Evolutionary conservation across 1,284 basidiomycete species (phyloP), one percentile per base, ranked within the genome.

Genomic region (Pisolithus thermaeus): DNA sequence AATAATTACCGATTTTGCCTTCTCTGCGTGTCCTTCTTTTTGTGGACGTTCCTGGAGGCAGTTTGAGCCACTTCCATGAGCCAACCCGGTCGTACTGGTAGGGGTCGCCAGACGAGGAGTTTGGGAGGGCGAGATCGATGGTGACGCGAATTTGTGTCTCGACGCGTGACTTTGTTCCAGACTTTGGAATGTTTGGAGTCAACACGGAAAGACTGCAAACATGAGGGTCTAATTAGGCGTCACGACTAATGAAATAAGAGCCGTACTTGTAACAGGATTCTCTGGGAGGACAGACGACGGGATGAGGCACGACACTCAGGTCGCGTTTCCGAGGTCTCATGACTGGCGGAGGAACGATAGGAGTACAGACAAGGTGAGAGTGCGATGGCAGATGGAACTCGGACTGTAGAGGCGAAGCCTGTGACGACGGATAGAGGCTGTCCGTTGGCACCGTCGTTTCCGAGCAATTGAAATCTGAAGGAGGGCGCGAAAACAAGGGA

Each of bases 161-260:
- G 22, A 97, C 93, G 23, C 93, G 82, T 47, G 90, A 93, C 70
- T 96, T 95, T n/a, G 92, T 88, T 25, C 92, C 93, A 38, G 75
- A 72, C 58, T 84, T 79, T 8, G 92, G 91, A 40, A 97, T 81
- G 60, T 85, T 92, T 38, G 92, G 87, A 36, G 93, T 84, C 64
- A 92, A 74, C 58, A 92, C 84, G 25, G 84, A 78, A 52, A 90
- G 78, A 60, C 86, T 90, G 56, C 11, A 54, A 43, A 53, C 8
- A 25, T 11, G 30, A 14, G 35, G 7, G 44, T 36, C 30, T 20
- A 11, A 22, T 30, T 28, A 46, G 11, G 4, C 3, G 18, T 22
- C 18, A 46, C 14, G 1, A 7, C n/a, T 4, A 22, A 20, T 27
- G 8, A 46, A 16, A 36, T 14, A 28, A 41, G 52, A n/a, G 45